Evolutionary conservation across 352 stramenopile species (phyloP).

Genomic region (Salisapilia sapeloensis): DNA sequence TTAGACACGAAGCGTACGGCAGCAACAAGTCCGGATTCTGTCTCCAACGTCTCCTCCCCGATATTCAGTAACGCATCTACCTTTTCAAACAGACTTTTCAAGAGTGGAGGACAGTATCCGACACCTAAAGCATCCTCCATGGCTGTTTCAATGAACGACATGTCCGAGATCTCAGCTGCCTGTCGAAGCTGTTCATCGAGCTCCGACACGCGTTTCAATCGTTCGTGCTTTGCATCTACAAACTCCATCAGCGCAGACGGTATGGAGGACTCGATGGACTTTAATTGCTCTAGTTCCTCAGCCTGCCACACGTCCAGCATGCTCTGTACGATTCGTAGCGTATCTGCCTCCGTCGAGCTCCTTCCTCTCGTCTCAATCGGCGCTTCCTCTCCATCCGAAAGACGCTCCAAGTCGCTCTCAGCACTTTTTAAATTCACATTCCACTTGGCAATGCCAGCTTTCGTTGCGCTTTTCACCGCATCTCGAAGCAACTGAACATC

Average conservation of each 20-base stretch:
- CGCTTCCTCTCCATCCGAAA: constrained; percentile 9
- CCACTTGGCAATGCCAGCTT: constrained; percentile 53
- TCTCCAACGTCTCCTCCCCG: constrained; percentile 3
- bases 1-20: constrained; percentile 33
- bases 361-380: constrained; percentile 1
- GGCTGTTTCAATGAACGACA: constrained; percentile 23
- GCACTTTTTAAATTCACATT: constrained; percentile 73
- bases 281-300: constrained; percentile 8
- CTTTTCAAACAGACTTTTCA: constrained; percentile 25
- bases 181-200: constrained; percentile 16
- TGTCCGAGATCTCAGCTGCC: constrained; percentile 11
- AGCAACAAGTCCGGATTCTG: constrained; percentile 23
- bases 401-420: constrained; percentile 41
- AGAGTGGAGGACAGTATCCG: constrained; percentile 28
- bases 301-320: constrained; percentile 29
- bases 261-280: constrained; percentile 5
- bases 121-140: constrained; percentile 36
- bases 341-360: constrained; percentile 1
- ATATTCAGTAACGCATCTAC: constrained; percentile 12
- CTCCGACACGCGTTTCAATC: constrained; percentile 21
- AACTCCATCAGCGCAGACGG: constrained; percentile 7
- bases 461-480: constrained; percentile 39
- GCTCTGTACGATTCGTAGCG: constrained; percentile 2
- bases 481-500: constrained; percentile 47
- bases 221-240: constrained; percentile 22